Evolutionary conservation across 2,329 filamentous ascomycete species (phyloP), one percentile per base, ranked within the genome.

Genomic region (Huntiella decipiens): DNA sequence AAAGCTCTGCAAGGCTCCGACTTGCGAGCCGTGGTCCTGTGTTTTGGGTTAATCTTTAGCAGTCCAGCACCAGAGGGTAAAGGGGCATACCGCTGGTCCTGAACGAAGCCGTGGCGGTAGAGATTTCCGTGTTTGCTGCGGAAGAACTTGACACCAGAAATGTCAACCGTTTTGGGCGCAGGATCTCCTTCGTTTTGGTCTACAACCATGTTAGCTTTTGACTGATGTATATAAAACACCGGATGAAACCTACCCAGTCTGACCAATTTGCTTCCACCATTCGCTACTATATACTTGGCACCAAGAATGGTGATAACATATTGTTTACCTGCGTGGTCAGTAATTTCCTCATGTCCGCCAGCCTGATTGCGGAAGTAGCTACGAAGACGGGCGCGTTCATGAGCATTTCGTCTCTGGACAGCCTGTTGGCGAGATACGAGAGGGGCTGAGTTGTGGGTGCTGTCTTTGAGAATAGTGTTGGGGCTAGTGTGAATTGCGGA

Each of bases 61-160:
- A 53, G 53, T 41, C 57, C 55, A 50, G 48, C 47, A 48, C 17
- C 43, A 41, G 5, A 16, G 34, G 49, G 40, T 44, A 49, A 53
- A 46, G 48, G 28, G 43, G 70, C 77, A 63, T 74, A 88, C 82
- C 74, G 78, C 60, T 83, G 80, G 51, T 77, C 77, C 58, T 79
- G 77, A 50, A 88, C 72, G 47, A 85, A 69, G 52, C 81, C 77
- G 55, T 81, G 72, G 46, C 84, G 79, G 56, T 87, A 80, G 19
- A 94, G 71, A 54, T 93, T 94, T 51, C 86, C 86, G 54, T 79
- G 81, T 59, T 88, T 92, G 61, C 83, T 93, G 53, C 86, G 74
- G 55, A 84, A 71, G 58, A 93, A 94, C 52, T 73, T 77, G 55
- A 93, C 82, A 37, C 84, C 83, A 44, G 80, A 82, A 50, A 93